Conservation (phyloP, 2,329 filamentous ascomycete species). For the Chaetothyriales sp. region DNA sequence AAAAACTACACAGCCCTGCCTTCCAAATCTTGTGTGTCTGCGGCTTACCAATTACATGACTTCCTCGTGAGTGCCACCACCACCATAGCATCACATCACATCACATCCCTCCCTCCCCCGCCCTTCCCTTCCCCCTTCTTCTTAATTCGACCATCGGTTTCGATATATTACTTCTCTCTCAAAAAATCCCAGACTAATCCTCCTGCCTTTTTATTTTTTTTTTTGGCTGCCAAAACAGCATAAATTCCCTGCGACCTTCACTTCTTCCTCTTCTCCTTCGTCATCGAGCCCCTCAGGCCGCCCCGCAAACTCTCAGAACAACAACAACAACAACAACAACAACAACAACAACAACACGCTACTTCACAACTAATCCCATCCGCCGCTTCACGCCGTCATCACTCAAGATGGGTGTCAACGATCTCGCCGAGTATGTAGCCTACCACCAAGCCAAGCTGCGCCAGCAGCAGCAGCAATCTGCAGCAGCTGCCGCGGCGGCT, state of each 20-base stretch:
- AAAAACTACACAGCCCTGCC: too few relatives aligned
- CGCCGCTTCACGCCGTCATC: slow-evolving; percentile 30
- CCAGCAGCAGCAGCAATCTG: slow-evolving; percentile 2
- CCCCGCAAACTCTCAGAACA: too few relatives aligned
- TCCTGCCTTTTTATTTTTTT: too few relatives aligned
- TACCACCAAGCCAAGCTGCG: slow-evolving; percentile 18
- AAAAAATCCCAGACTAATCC: not conserved
- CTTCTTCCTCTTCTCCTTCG: slow-evolving; percentile 1
- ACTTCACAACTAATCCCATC: slow-evolving; percentile 20
- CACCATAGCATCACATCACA: slow-evolving; percentile 3
- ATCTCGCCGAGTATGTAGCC: slow-evolving; percentile 22
- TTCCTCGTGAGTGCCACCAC: not conserved
- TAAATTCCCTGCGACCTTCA: not conserved
- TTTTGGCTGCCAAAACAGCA: too few relatives aligned
- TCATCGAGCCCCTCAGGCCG: too few relatives aligned
- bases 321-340: slow-evolving; percentile 1
- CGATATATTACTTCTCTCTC: not conserved
- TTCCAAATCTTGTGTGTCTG: slow-evolving; percentile 2
- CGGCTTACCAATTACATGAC: not conserved
- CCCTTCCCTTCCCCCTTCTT: slow-evolving; percentile 4
- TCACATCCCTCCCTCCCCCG: too few relatives aligned
- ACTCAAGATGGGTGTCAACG: slow-evolving; percentile 33
- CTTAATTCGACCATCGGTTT: slow-evolving; percentile 8
- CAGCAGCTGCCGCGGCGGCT: not conserved
- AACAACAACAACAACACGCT: slow-evolving; percentile 1